Conservation (phyloP, 371 early-diverging fungal species). For the Mortierella polycephala region DNA sequence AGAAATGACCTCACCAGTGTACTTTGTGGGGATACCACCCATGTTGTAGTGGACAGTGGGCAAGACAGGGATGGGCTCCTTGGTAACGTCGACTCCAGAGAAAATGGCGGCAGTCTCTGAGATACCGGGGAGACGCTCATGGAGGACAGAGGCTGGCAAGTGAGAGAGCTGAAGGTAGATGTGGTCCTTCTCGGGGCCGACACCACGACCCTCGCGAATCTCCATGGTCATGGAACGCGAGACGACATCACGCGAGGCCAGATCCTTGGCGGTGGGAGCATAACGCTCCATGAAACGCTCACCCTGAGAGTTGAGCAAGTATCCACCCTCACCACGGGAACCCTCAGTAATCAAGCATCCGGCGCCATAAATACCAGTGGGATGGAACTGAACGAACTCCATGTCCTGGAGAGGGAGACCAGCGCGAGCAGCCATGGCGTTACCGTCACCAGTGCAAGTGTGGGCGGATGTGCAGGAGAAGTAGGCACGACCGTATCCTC, state of each 20-base stretch:
- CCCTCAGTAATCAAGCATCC: constrained; percentile 99
- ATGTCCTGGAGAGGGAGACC: constrained; percentile 95
- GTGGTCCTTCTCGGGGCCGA: constrained; percentile 96
- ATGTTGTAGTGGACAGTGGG: constrained; percentile 99
- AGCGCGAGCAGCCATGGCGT: constrained; percentile 93
- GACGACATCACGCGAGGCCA: constrained; percentile 98
- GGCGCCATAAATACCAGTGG: constrained; percentile 98
- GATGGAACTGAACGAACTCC: constrained; percentile 98
- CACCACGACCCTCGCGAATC: constrained; percentile 97
- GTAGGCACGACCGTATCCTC: constrained; percentile 98
- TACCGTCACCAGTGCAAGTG: constrained; percentile 99
- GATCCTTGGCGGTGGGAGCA: constrained; percentile 98
- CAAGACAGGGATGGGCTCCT: constrained; percentile 98
- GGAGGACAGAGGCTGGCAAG: constrained; percentile 91
- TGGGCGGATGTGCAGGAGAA: constrained; percentile 99
- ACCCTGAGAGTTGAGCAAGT: constrained; percentile 91
- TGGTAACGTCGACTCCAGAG: constrained; percentile 98
- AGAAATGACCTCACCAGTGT: constrained; percentile 95
- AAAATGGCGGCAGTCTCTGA: constrained; percentile 98
- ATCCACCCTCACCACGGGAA: constrained; percentile 96
- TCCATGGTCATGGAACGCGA: constrained; percentile 98
- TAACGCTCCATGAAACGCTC: constrained; percentile 99
- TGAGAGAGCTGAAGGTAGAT: constrained; percentile 96
- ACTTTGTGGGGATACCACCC: constrained; percentile 98
- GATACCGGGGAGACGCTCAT: constrained; percentile 97